A percentile compares a stretch with the other conserved stretches of the same genome.
Conservation (phyloP, 208 protist species). For the Naegleria fowleri region DNA sequence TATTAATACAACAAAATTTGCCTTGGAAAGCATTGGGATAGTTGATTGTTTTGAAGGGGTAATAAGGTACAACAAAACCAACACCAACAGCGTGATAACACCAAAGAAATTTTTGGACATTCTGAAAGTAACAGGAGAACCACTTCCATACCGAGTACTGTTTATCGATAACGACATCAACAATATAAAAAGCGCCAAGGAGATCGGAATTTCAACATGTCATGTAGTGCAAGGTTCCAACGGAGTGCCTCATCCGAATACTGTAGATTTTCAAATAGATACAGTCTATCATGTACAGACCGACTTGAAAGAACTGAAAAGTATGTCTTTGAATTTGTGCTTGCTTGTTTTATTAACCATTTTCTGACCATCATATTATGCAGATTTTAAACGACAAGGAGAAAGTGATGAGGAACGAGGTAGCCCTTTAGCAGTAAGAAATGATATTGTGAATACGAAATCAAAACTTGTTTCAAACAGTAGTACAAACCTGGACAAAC, state of each 20-base stretch:
- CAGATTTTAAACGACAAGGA: neutral
- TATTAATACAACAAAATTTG: neutral
- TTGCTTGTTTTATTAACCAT: no score
- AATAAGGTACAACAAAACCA: neutral
- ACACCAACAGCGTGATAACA: neutral
- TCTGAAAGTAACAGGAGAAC: neutral
- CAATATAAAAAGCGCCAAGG: neutral
- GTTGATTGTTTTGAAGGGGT: neutral
- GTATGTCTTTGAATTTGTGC: neutral
- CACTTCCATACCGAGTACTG: neutral
- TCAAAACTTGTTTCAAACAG: neutral
- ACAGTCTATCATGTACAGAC: neutral
- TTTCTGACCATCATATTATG: no score
- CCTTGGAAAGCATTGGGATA: neutral
- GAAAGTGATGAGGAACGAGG: neutral
- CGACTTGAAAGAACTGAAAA: neutral
- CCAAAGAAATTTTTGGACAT: neutral
- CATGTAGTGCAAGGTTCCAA: neutral
- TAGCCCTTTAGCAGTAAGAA: neutral
- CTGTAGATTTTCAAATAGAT: neutral
- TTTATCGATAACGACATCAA: neutral
- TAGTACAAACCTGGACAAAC: neutral
- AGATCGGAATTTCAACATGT: neutral
- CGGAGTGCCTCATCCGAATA: neutral
- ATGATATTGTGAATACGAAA: neutral